Conservation (phyloP, 1,139 yeast genomes). For the Yamadazyma friedrichii region DNA sequence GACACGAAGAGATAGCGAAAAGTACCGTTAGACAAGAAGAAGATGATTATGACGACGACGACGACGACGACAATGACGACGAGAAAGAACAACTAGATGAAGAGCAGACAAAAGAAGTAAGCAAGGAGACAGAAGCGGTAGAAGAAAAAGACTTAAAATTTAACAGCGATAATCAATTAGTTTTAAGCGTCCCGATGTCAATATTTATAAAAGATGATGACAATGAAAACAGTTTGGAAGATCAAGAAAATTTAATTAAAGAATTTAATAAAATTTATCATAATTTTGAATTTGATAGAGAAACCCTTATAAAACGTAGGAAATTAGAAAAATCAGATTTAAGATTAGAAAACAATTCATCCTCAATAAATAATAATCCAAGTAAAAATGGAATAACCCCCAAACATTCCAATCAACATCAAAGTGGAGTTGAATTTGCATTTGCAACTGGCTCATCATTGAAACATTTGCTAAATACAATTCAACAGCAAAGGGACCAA, state of each 20-base stretch:
- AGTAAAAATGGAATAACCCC: background rate
- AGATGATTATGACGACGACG: conserved; percentile 43
- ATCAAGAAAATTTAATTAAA: conserved; percentile 37
- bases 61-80: conserved; percentile 38
- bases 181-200: conserved; percentile 31
- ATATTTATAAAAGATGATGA: conserved; percentile 17
- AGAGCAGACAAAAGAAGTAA: conserved; percentile 15
- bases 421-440: conserved; percentile 36
- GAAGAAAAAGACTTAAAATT: conserved; percentile 9
- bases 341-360: conserved; percentile 49
- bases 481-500: conserved; percentile 75
- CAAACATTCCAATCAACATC: background rate
- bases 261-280: conserved; percentile 68
- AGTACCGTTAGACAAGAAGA: conserved; percentile 31
- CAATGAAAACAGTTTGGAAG: conserved; percentile 22
- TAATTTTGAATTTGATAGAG: conserved; percentile 79
- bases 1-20: conserved; percentile 9
- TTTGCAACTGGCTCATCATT: conserved; percentile 66
- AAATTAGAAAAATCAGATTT: conserved; percentile 80
- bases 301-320: conserved; percentile 71
- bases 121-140: conserved; percentile 1
- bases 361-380: background rate
- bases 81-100: conserved; percentile 25
- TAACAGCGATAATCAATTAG: conserved; percentile 29
- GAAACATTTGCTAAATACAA: conserved; percentile 74